phyloP scores from a whole-genome alignment of 2,329 filamentous ascomycete species.

The Colletotrichum liriopes region DNA sequence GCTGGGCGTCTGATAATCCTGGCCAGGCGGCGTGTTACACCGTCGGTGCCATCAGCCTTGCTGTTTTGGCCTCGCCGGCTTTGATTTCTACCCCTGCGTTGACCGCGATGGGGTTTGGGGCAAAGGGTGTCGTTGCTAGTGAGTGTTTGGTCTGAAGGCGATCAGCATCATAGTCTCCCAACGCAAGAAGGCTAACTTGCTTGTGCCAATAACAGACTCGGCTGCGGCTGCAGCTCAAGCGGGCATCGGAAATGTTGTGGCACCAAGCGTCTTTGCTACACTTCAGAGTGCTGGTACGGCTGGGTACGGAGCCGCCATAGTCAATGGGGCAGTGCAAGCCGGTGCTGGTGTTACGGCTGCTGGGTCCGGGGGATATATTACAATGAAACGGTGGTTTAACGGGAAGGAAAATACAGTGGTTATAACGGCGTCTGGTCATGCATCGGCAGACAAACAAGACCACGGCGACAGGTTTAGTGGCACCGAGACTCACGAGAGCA shows the following conservation, averaged over 20 bases:
- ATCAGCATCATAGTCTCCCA: too few relatives aligned
- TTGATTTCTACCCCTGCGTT: not conserved
- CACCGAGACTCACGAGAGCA: too few relatives aligned
- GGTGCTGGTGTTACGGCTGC: not conserved
- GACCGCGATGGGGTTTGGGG: not conserved
- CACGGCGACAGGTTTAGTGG: not conserved
- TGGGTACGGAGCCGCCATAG: not conserved
- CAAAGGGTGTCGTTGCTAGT: constrained; percentile 2
- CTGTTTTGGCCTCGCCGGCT: not conserved
- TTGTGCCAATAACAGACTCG: not conserved
- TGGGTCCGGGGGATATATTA: not conserved
- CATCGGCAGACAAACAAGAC: not conserved
- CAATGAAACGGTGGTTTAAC: not conserved
- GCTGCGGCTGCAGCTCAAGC: not conserved
- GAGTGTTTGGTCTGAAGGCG: not conserved
- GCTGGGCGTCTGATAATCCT: not conserved
- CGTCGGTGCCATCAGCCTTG: not conserved
- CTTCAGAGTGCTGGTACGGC: not conserved
- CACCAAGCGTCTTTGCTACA: not conserved
- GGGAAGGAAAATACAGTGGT: not conserved
- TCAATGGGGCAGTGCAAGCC: not conserved
- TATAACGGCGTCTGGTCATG: not conserved
- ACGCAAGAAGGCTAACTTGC: not conserved
- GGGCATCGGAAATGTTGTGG: constrained; percentile 10
- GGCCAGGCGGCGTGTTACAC: not conserved